phyloP scores from a whole-genome alignment of 805 yeast genomes.

The Candida schatavii region DNA sequence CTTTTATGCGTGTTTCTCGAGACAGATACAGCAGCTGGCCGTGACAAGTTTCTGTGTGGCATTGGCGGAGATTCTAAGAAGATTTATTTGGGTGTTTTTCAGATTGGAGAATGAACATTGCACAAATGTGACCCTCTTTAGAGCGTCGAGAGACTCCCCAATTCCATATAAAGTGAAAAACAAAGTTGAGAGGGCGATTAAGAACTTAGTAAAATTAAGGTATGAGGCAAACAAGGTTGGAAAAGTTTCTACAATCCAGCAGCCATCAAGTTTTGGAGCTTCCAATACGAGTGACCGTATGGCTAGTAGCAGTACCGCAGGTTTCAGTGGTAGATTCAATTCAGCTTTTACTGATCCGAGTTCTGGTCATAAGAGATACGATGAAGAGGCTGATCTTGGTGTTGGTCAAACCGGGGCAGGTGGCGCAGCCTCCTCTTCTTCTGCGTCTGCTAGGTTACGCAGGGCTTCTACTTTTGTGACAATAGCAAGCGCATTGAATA shows the following conservation, averaged over 20 bases:
- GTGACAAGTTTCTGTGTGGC: constrained; percentile 82
- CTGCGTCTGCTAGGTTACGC: constrained; percentile 8
- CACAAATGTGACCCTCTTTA: constrained; percentile 77
- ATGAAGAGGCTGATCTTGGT: neutral
- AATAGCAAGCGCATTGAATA: constrained; percentile 56
- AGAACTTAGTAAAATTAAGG: constrained; percentile 32
- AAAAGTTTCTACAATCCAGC: neutral
- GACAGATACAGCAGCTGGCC: constrained; percentile 83
- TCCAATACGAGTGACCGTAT: constrained; percentile 13
- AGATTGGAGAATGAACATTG: constrained; percentile 97
- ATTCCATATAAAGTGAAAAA: constrained; percentile 64
- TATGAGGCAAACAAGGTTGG: constrained; percentile 14
- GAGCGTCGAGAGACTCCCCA: constrained; percentile 86
- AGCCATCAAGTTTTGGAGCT: constrained; percentile 1
- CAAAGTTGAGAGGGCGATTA: constrained; percentile 35
- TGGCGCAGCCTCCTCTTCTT: neutral
- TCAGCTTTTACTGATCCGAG: constrained; percentile 3
- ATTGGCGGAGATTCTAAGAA: constrained; percentile 72
- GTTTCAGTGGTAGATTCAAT: constrained; percentile 7
- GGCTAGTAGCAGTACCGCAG: constrained; percentile 14
- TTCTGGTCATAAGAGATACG: neutral
- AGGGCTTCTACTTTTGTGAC: constrained; percentile 37
- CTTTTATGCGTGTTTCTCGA: constrained; percentile 75
- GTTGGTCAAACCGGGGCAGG: neutral
- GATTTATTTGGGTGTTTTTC: constrained; percentile 87